phyloP scores from a whole-genome alignment of 176 grass and related monocot genomes.

The Oryza glaberrima region DNA sequence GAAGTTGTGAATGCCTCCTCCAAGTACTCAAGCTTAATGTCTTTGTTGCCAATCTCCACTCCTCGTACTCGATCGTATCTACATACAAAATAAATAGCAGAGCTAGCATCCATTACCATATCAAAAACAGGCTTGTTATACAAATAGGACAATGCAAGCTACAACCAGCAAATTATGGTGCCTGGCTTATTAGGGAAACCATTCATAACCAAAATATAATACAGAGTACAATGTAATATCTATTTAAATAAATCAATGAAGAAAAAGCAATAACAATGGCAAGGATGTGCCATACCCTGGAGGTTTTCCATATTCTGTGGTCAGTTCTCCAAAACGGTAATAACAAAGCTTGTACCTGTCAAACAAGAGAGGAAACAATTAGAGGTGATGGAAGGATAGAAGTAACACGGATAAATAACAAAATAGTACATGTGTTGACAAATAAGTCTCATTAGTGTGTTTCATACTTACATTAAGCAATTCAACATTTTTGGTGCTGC shows the following conservation, averaged over 20 bases:
- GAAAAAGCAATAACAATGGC: background rate
- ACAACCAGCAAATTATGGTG: background rate
- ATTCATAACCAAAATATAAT: background rate
- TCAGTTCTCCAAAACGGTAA: conserved; percentile 95
- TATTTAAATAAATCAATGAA: conserved; percentile 12
- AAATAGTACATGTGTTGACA: background rate
- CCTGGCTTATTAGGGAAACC: conserved; percentile 11
- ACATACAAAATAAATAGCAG: conserved; percentile 12
- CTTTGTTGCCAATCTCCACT: conserved; percentile 99
- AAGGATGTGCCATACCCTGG: conserved; percentile 68
- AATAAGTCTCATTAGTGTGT: background rate
- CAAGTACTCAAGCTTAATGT: conserved; percentile 94
- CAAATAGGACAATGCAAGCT: conserved; percentile 32
- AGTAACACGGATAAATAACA: background rate
- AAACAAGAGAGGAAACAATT: conserved; percentile 19
- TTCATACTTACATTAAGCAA: conserved; percentile 87
- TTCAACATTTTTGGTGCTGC: conserved; percentile 99
- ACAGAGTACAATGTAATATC: background rate
- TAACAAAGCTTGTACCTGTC: conserved; percentile 97
- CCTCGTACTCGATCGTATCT: conserved; percentile 95
- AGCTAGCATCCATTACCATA: conserved; percentile 1
- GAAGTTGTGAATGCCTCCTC: conserved; percentile 94
- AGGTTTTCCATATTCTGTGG: conserved; percentile 93
- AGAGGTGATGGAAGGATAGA: background rate
- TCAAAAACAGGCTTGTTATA: background rate